phyloP scores from a whole-genome alignment of 257 asterid genomes.

The Solanum pinnatisectum region DNA sequence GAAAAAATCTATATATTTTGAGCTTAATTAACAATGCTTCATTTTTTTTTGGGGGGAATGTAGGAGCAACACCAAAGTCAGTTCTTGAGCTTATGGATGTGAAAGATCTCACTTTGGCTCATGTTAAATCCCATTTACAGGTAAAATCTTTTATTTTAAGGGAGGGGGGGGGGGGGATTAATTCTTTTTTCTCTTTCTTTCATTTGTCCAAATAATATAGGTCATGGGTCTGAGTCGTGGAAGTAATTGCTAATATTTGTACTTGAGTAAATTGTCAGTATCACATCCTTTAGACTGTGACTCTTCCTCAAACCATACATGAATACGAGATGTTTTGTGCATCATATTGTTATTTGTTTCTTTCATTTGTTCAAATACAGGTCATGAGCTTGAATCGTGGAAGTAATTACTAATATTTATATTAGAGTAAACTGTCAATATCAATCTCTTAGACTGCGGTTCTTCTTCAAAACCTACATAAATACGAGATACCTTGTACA shows the following conservation, averaged over 20 bases:
- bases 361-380: not conserved
- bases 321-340: not conserved
- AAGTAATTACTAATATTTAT: too few relatives aligned
- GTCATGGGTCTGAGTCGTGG: not conserved
- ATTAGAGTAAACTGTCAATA: too few relatives aligned
- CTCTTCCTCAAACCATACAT: not conserved
- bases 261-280: not conserved
- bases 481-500: not conserved
- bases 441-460: not conserved
- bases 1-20: not conserved
- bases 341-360: not conserved
- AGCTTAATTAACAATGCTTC: not conserved
- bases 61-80: constrained; percentile 94
- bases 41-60: not conserved
- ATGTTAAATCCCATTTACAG: constrained; percentile 94
- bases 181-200: not conserved
- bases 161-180: too few relatives aligned
- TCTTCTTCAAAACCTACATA: not conserved
- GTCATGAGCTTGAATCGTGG: too few relatives aligned
- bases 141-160: constrained; percentile 12
- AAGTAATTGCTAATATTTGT: too few relatives aligned
- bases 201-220: not conserved
- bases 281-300: not conserved
- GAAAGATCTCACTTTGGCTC: constrained; percentile 91
- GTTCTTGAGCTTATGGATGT: constrained; percentile 98